Percentiles rank a stretch among this genome's conserved stretches.
Conservation (phyloP, 306 rosid species). For the Pterocarpus macrocarpus region DNA sequence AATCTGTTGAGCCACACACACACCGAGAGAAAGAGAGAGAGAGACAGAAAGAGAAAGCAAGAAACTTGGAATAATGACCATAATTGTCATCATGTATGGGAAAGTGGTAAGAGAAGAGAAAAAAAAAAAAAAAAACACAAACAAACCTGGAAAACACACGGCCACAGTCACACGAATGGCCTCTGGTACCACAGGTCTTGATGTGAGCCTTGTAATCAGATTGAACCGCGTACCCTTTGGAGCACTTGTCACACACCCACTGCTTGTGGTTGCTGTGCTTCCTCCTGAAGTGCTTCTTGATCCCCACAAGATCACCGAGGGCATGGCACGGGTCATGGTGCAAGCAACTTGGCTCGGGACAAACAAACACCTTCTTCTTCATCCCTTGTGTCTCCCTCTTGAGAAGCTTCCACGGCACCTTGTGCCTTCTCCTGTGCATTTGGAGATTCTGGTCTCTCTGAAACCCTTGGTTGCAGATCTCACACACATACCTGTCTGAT, state of each 20-base stretch:
- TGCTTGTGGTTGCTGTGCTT: constrained; percentile 92
- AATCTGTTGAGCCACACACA: constrained; percentile 39
- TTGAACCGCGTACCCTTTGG: constrained; percentile 93
- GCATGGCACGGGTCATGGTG: constrained; percentile 96
- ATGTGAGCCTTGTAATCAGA: constrained; percentile 98
- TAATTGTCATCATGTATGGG: not conserved
- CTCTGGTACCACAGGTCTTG: constrained; percentile 98
- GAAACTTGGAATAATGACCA: constrained; percentile 5
- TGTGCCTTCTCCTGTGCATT: constrained; percentile 94
- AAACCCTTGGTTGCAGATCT: constrained; percentile 98
- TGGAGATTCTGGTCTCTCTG: constrained; percentile 98
- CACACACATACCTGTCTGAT: constrained; percentile 92
- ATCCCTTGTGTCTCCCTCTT: constrained; percentile 72
- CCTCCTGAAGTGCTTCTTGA: constrained; percentile 89
- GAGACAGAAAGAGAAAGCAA: constrained; percentile 8
- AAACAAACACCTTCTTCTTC: constrained; percentile 86
- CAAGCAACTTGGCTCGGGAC: constrained; percentile 86
- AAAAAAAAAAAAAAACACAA: not conserved
- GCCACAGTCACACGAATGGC: constrained; percentile 99
- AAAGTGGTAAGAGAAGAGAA: not conserved
- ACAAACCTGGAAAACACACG: constrained; percentile 95
- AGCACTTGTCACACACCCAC: constrained; percentile 94
- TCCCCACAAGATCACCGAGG: constrained; percentile 94
- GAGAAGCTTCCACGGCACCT: constrained; percentile 91
- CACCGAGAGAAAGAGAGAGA: constrained; percentile 6